Conservation (phyloP, 169 alveolate species). For the Theileria annulata region DNA sequence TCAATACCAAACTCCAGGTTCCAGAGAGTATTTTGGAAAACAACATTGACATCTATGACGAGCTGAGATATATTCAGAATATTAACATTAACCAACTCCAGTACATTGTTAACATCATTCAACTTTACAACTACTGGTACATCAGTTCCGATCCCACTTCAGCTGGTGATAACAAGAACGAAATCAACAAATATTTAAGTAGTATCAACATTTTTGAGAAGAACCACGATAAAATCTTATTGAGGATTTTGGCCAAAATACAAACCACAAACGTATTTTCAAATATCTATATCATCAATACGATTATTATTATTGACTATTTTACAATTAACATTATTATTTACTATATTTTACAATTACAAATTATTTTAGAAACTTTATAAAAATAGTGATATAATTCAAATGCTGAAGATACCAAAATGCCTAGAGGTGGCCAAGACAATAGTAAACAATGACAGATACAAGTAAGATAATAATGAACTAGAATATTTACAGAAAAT, state of each 20-base stretch:
- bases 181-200: conserved; percentile 21
- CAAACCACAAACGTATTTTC: conserved; percentile 38
- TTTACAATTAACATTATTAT: too few relatives aligned
- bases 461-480: not conserved
- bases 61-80: conserved; percentile 53
- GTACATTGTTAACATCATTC: conserved; percentile 35
- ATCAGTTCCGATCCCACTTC: conserved; percentile 14
- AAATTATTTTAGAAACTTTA: conserved; percentile 40
- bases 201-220: conserved; percentile 23
- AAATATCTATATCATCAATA: too few relatives aligned
- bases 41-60: conserved; percentile 65
- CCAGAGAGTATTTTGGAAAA: conserved; percentile 34
- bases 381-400: conserved; percentile 31
- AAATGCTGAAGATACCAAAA: conserved; percentile 42
- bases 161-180: not conserved
- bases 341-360: too few relatives aligned
- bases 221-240: conserved; percentile 61
- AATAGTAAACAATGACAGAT: not conserved
- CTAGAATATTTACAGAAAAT: not conserved
- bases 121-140: conserved; percentile 53
- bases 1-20: conserved; percentile 57
- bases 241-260: conserved; percentile 47
- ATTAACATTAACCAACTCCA: conserved; percentile 45
- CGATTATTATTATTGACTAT: too few relatives aligned
- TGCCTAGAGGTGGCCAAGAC: conserved; percentile 58